These are phyloP conservation scores for Triticum turgidum DNA, from an alignment of 176 grass and related monocot species.

Conservation along the genomic window DNA sequence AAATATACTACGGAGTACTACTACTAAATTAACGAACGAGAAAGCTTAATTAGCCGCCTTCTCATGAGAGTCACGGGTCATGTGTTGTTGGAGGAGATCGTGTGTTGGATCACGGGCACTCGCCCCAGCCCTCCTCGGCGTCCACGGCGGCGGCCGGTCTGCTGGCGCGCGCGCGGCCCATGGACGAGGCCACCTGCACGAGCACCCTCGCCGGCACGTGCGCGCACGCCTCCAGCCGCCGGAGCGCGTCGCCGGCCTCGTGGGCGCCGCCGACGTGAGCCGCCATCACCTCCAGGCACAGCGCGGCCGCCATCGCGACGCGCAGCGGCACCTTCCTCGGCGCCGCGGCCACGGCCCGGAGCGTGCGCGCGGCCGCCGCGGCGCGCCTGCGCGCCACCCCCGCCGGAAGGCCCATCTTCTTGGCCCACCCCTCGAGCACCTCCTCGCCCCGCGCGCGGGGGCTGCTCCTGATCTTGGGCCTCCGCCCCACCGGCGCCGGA, in stretches of 20 bases:
- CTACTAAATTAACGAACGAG: background rate
- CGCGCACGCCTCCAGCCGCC: conserved; percentile 44
- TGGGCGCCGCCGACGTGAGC: background rate
- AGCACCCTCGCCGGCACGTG: conserved; percentile 40
- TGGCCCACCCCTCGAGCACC: conserved; percentile 44
- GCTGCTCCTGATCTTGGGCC: no score
- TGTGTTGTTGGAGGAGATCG: background rate
- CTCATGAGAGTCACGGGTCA: background rate
- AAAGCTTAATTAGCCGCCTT: background rate
- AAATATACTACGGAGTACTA: background rate
- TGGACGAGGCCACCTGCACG: conserved; percentile 22
- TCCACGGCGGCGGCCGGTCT: conserved; percentile 16
- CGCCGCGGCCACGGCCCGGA: background rate
- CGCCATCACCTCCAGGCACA: conserved; percentile 34
- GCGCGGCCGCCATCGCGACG: conserved; percentile 46
- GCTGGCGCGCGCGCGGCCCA: conserved; percentile 32
- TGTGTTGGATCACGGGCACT: conserved; percentile 31
- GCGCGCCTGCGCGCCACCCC: background rate
- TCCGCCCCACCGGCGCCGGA: background rate
- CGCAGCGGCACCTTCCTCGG: conserved; percentile 5
- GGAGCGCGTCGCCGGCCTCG: conserved; percentile 1
- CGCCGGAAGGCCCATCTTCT: conserved; percentile 21
- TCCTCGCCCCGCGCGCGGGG: conserved; percentile 16
- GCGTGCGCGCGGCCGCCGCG: background rate
- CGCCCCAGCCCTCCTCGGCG: conserved; percentile 58